Conservation (phyloP, 495 filamentous ascomycete genomes). For the Hyphodiscus hymeniophilus region DNA sequence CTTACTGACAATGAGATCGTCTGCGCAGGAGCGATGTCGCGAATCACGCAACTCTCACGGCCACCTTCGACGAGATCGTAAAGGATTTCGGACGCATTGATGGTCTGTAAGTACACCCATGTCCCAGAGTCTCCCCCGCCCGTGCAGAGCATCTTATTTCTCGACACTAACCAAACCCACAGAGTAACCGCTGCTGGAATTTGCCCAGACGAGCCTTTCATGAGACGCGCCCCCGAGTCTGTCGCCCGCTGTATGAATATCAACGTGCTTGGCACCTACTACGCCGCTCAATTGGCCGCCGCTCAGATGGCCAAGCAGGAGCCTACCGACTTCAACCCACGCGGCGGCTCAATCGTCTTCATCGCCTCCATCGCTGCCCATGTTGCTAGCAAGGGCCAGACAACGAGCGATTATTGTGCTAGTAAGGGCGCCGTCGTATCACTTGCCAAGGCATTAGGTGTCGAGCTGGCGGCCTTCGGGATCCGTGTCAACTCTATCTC, state of each 20-base stretch:
- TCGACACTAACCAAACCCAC: neutral
- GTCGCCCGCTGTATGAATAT: constrained; percentile 58
- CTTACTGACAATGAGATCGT: neutral
- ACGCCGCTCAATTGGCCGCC: constrained; percentile 66
- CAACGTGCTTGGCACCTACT: constrained; percentile 68
- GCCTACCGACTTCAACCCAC: constrained; percentile 6
- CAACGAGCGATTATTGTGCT: constrained; percentile 74
- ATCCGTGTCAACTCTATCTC: constrained; percentile 94
- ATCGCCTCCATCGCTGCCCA: constrained; percentile 72
- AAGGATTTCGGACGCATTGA: constrained; percentile 20
- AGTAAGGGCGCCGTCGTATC: constrained; percentile 81
- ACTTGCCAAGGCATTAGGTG: constrained; percentile 67
- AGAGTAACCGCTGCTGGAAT: constrained; percentile 63
- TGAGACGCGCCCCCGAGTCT: constrained; percentile 50
- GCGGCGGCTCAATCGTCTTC: constrained; percentile 55
- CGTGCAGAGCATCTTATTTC: neutral
- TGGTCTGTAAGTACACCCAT: constrained; percentile 4
- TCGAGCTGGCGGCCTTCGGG: constrained; percentile 72
- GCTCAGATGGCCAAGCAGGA: constrained; percentile 49
- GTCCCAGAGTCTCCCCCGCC: too few relatives aligned
- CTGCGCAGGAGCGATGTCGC: constrained; percentile 11
- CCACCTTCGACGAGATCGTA: constrained; percentile 18
- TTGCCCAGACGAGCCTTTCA: constrained; percentile 58
- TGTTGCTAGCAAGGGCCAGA: constrained; percentile 62
- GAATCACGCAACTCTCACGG: constrained; percentile 4